Evolutionary conservation across 2,329 filamentous ascomycete genomes (phyloP), one percentile per base, ranked within the genome.

Genomic region (Lithohypha guttulata): DNA sequence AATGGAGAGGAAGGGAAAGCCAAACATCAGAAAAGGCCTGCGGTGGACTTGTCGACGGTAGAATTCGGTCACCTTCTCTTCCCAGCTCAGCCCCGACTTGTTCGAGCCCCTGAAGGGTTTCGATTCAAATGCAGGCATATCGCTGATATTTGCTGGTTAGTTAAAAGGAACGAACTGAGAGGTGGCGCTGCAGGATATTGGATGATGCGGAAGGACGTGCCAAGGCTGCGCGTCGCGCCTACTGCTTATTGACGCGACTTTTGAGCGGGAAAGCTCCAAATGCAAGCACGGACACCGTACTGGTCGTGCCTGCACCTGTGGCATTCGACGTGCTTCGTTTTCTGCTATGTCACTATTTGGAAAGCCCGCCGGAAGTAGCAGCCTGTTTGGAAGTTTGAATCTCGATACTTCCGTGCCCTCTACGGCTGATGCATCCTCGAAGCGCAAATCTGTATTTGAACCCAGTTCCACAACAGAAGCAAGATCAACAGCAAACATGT

Each of bases 1-100:
- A 42, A 93, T 79, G 41, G 75, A 66, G 50, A 98, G 74, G 61
- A 98, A 98, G 1, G 91, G 93, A 3, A 98, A 71, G 2, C 93
- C 93, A 58, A 98, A 98, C 47, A 94, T 75, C 19, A 86, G 66
- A 60, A 98, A 98, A 1, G 91, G 93, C 53, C 83, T 85, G 55
- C 73, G 79, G 42, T 75, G 70, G 51, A 98, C 75, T 43, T 75
- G 61, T 21, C 73, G 66, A 42, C 91, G 83, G 66, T 98, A 98
- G 46, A 70, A 70, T 42, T 79, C 73, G 35, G 82, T 84, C 51
- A 93, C 64, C 8, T 73, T 75, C 60, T 77, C 77, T 47, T 74
- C 64, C 46, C 84, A 73, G 43, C 76, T 70, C 22, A 41, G 37
- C 5, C 34, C 34, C 18, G 48, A 34, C 14, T 38, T 43, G 14